These are phyloP conservation scores for Talaromyces verruculosus DNA, from an alignment of 2,329 filamentous ascomycete species.

Conservation along the genomic window DNA sequence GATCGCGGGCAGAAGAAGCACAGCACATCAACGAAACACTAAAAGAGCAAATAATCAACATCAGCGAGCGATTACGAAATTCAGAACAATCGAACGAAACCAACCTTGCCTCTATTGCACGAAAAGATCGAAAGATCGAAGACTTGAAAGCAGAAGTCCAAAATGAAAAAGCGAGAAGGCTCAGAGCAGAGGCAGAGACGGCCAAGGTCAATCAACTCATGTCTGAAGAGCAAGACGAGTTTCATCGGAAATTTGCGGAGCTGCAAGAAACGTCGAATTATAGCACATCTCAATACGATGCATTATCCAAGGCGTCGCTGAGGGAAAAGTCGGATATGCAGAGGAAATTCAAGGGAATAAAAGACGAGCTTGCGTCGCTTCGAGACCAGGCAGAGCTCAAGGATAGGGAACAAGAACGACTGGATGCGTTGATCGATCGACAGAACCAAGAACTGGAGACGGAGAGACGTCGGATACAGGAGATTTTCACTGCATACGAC, in stretches of 20 bases:
- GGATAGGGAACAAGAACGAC: slow-evolving; percentile 38
- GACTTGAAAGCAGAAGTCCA: slow-evolving; percentile 45
- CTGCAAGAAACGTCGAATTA: slow-evolving; percentile 42
- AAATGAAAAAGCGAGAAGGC: slow-evolving; percentile 43
- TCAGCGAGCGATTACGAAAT: slow-evolving; percentile 47
- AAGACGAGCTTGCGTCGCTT: slow-evolving; percentile 36
- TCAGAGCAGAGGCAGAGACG: slow-evolving; percentile 43
- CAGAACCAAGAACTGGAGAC: slow-evolving; percentile 46
- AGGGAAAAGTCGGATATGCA: slow-evolving; percentile 44
- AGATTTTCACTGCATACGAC: slow-evolving; percentile 41
- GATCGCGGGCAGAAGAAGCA: slow-evolving; percentile 48
- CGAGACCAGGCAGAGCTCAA: slow-evolving; percentile 39
- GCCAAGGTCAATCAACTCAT: slow-evolving; percentile 39
- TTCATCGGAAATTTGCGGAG: slow-evolving; percentile 41
- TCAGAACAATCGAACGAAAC: slow-evolving; percentile 50
- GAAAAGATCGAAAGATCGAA: slow-evolving; percentile 51
- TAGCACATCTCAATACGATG: slow-evolving; percentile 45
- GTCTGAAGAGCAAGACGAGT: slow-evolving; percentile 42
- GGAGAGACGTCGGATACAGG: slow-evolving; percentile 42
- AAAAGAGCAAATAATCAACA: slow-evolving; percentile 47
- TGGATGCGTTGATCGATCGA: slow-evolving; percentile 49
- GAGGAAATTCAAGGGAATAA: slow-evolving; percentile 40
- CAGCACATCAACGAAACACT: slow-evolving; percentile 49
- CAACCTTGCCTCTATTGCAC: slow-evolving; percentile 46
- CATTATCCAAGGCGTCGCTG: slow-evolving; percentile 41